Percentiles rank a stretch among this genome's conserved stretches.
Evolutionary conservation across 768 basidiomycete genomes (phyloP).

Genomic region (Collybia nuda): DNA sequence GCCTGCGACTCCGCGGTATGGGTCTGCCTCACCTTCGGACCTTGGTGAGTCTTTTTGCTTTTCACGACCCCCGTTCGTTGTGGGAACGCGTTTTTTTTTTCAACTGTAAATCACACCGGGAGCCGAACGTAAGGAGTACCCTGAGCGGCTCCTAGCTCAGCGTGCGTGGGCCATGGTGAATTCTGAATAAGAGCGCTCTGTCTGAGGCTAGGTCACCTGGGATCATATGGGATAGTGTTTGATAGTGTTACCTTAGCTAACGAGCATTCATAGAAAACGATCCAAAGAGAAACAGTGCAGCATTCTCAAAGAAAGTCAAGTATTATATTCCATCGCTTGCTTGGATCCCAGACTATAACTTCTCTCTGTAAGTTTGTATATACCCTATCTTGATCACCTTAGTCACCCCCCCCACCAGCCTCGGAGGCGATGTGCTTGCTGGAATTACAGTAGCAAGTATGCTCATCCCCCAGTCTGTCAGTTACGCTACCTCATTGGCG

Average conservation of each 20-base stretch:
- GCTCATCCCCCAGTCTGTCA: slow-evolving; percentile 86
- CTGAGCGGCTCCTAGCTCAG: no score
- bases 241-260: not conserved
- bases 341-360: slow-evolving; percentile 80
- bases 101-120: no score
- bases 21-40: slow-evolving; percentile 19
- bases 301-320: slow-evolving; percentile 46
- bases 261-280: not conserved
- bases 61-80: not conserved
- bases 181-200: not conserved
- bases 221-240: no score
- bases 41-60: slow-evolving; percentile 15
- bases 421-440: slow-evolving; percentile 68
- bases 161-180: not conserved
- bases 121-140: no score
- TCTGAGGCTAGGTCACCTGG: not conserved
- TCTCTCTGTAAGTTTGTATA: slow-evolving; percentile 51
- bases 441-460: slow-evolving; percentile 85
- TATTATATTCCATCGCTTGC: slow-evolving; percentile 78
- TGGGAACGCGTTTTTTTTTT: not conserved
- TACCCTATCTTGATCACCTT: not conserved
- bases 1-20: slow-evolving; percentile 23
- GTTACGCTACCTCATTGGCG: slow-evolving; percentile 88
- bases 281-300: slow-evolving; percentile 23
- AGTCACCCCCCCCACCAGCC: slow-evolving; percentile 18